Percentiles rank a stretch among this genome's conserved stretches.
phyloP scores from a whole-genome alignment of 2,329 filamentous ascomycete species.

The Fusarium duplospermum region DNA sequence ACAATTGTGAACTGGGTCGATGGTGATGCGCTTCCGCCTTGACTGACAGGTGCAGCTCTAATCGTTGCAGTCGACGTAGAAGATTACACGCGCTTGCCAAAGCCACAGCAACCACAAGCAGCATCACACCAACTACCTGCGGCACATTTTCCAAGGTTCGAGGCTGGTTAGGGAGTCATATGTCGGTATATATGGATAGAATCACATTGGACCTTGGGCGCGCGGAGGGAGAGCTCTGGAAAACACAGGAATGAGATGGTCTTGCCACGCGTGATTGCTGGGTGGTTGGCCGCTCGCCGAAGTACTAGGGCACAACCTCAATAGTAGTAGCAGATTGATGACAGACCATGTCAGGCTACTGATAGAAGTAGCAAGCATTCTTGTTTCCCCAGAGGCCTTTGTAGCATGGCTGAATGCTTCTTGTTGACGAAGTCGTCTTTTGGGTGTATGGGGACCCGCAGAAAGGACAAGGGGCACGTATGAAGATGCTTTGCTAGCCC shows the following conservation, averaged over 20 bases:
- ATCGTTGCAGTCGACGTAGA: not conserved
- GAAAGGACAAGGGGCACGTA: slow-evolving; percentile 30
- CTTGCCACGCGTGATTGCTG: not conserved
- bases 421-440: not conserved
- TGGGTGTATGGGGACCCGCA: not conserved
- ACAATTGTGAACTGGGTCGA: not conserved
- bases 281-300: not conserved
- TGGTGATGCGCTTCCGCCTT: not conserved
- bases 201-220: not conserved
- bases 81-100: not conserved
- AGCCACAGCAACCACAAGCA: not conserved
- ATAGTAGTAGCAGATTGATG: not conserved
- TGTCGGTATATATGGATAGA: not conserved
- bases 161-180: not conserved
- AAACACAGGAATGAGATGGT: not conserved
- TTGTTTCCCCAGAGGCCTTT: not conserved
- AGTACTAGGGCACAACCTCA: not conserved
- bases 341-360: not conserved
- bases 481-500: slow-evolving; percentile 15
- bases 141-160: not conserved
- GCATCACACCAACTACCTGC: not conserved
- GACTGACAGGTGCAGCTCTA: not conserved
- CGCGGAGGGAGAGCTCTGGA: not conserved
- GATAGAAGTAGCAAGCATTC: not conserved
- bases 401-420: not conserved